These are phyloP conservation scores for Populus tomentosa DNA, from an alignment of 441 rosid species.

Conservation along the genomic window DNA sequence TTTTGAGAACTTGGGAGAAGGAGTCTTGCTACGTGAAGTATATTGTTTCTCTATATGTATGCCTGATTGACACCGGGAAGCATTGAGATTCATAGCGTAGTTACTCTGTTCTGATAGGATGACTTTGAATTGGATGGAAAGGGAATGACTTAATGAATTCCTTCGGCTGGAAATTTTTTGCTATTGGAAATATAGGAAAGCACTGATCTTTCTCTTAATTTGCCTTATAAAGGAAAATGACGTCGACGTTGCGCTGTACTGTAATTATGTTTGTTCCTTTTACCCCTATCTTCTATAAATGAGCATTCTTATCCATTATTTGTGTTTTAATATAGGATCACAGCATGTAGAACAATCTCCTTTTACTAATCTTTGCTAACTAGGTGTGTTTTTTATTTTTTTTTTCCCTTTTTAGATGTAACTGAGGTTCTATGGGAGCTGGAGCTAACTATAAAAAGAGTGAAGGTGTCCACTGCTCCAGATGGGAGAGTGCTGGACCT, in stretches of 20 bases:
- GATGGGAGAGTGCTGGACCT: constrained; percentile 73
- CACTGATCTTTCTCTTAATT: not conserved
- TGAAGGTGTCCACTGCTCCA: constrained; percentile 62
- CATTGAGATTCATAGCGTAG: not conserved
- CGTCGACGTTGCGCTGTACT: not conserved
- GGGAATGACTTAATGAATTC: not conserved
- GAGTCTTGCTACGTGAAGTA: not conserved
- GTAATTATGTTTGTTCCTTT: not conserved
- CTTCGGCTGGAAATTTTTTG: not conserved
- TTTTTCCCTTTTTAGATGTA: constrained; percentile 36
- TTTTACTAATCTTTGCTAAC: not conserved
- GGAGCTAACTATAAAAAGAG: constrained; percentile 58
- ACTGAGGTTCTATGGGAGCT: constrained; percentile 55
- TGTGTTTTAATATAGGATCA: not conserved
- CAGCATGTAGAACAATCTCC: not conserved
- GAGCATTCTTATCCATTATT: not conserved
- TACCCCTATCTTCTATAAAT: not conserved
- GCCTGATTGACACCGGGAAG: not conserved
- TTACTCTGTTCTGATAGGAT: not conserved
- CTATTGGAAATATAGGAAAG: not conserved
- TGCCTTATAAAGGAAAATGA: not conserved
- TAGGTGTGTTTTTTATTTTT: no score
- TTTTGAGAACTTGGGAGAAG: not conserved
- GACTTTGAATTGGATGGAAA: not conserved
- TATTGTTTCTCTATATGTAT: not conserved